Conservation (phyloP, 2,329 filamentous ascomycete genomes). For the Trichoderma asperellum region DNA sequence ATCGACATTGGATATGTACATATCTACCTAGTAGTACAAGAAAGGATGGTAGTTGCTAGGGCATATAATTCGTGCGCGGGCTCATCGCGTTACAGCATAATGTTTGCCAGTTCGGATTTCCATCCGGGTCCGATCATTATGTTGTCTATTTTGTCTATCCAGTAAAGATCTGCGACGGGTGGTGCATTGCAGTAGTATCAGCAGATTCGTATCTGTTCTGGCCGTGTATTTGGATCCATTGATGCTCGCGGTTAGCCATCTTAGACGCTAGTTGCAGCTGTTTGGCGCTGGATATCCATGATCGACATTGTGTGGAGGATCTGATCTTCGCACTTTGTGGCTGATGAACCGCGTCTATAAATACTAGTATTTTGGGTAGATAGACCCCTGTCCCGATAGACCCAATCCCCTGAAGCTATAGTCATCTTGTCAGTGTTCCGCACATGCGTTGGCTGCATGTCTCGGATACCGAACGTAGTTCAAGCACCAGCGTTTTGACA, state of each 20-base stretch:
- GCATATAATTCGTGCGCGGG: too few relatives aligned
- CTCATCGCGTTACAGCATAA: background rate
- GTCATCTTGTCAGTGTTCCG: background rate
- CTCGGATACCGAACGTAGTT: background rate
- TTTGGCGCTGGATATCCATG: conserved; percentile 1
- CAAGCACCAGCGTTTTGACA: background rate
- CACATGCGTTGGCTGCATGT: conserved; percentile 12
- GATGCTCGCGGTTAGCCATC: background rate
- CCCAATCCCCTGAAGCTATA: background rate
- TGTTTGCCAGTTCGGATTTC: background rate
- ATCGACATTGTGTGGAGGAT: conserved; percentile 21
- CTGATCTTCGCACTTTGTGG: conserved; percentile 24
- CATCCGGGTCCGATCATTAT: conserved; percentile 1
- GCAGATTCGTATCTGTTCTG: background rate
- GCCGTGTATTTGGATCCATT: background rate
- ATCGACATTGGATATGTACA: background rate
- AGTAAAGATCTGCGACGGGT: conserved; percentile 6
- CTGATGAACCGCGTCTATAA: conserved; percentile 1
- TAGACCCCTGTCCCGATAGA: background rate
- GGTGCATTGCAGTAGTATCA: conserved; percentile 1
- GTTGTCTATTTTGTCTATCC: background rate
- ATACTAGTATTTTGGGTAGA: background rate
- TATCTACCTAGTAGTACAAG: background rate
- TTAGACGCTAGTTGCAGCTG: conserved; percentile 6
- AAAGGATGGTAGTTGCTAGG: background rate